Evolutionary conservation across 345 rosid species (phyloP), one percentile per base, ranked within the genome.

Genomic region (Brassica juncea): DNA sequence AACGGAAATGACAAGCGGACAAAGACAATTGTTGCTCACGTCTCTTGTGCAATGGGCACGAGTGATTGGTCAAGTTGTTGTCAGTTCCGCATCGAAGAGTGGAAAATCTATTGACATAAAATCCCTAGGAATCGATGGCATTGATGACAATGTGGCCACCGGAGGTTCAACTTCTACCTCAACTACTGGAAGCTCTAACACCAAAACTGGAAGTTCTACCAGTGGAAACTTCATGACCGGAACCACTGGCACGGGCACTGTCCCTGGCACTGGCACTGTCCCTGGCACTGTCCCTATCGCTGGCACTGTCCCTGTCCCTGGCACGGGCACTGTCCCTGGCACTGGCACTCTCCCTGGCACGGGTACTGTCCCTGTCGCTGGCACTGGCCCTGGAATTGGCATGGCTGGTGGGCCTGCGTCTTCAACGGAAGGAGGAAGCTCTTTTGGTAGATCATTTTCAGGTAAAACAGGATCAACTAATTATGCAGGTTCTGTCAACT

Each of bases 111-210:
- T 79, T 39, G 77, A 79, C 32, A 3, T 68, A 0, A 66, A 72
- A 44, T 66, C 82, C 28, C 62, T 73, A 16, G 77, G 77, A 11
- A 10, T 66, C 31, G 77, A 72, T 78, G 44, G 37, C 32, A 10
- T 25, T 16, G 72, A 71, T 71, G 60, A 5, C 5, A 54, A 14
- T 16, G 32, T 66, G 23, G 44, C 6, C 68, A 8, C n/a, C 4
- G 69, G 12, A n/a, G 21, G 15, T 75, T 15, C 2, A 54, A 21
- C 63, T 3, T 74, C 71, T 6, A 8, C 61, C 6, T 19, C 71
- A 12, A 42, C 12, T 10, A 25, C 6, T 54, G 70, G 44, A n/a
- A 15, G 4, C 60, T 3, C 77, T 57, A 19, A 0, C 59, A 16
- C 16, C 10, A 3, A 19, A 25, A 42, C 49, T 10, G 49, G 49